A percentile compares a stretch with the other conserved stretches of the same genome.
These are phyloP conservation scores for Syzygium jambos DNA, from an alignment of 345 rosid genomes.

Conservation along the genomic window DNA sequence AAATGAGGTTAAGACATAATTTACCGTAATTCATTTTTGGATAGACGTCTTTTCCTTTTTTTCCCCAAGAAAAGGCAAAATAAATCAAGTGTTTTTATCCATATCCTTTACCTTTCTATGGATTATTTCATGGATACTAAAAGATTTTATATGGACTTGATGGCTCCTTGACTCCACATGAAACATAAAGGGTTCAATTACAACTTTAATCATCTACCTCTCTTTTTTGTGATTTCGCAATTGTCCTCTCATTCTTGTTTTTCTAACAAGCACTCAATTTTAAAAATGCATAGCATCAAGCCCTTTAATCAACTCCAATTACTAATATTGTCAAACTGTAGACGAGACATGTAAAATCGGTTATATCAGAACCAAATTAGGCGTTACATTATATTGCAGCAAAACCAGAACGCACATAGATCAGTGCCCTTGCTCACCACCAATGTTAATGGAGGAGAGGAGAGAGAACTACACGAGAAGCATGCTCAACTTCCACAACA, in stretches of 20 bases:
- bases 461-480: neutral
- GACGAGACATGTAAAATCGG: neutral
- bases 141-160: neutral
- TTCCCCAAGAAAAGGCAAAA: neutral
- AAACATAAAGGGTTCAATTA: neutral
- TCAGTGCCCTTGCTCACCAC: neutral
- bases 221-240: neutral
- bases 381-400: neutral
- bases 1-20: neutral
- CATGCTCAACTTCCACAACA: neutral
- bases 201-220: neutral
- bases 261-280: neutral
- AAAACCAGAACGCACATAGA: neutral
- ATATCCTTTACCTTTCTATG: neutral
- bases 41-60: neutral
- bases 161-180: neutral
- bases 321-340: neutral
- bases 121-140: neutral
- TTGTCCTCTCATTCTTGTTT: neutral
- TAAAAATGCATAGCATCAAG: neutral
- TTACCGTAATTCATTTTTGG: neutral
- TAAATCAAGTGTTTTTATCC: neutral
- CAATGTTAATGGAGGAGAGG: neutral
- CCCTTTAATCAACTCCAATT: neutral
- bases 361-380: neutral